Conservation (phyloP, 2,329 filamentous ascomycete species). For the Aspergillus sp. region DNA sequence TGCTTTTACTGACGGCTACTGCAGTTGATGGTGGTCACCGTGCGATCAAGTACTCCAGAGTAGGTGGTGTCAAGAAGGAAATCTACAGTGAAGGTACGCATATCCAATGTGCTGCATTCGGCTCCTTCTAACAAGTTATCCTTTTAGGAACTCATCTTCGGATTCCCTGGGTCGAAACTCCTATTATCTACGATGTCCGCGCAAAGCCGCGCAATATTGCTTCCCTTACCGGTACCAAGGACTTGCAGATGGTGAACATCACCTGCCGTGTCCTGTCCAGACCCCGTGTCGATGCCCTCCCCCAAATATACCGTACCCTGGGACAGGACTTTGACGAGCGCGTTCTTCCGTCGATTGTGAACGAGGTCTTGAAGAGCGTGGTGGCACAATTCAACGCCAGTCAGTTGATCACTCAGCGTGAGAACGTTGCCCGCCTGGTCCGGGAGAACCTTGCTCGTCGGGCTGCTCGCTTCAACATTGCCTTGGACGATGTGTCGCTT, state of each 20-base stretch:
- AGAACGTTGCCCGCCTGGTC: slow-evolving; percentile 89
- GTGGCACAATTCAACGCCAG: slow-evolving; percentile 98
- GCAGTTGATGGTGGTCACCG: slow-evolving; percentile 94
- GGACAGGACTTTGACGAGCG: slow-evolving; percentile 96
- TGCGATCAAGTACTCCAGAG: slow-evolving; percentile 94
- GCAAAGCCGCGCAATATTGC: slow-evolving; percentile 96
- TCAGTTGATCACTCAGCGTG: slow-evolving; percentile 97
- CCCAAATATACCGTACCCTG: slow-evolving; percentile 95
- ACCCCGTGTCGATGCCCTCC: slow-evolving; percentile 82
- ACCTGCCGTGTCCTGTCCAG: slow-evolving; percentile 97
- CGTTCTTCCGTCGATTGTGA: slow-evolving; percentile 94
- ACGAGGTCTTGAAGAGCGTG: slow-evolving; percentile 97
- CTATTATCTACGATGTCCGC: slow-evolving; percentile 95
- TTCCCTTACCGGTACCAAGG: slow-evolving; percentile 96
- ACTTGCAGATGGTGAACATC: slow-evolving; percentile 99
- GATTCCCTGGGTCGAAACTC: slow-evolving; percentile 96
- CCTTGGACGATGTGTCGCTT: slow-evolving; percentile 94
- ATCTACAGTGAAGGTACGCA: slow-evolving; percentile 86
- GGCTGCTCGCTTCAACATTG: slow-evolving; percentile 94
- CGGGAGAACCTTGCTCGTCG: slow-evolving; percentile 88
- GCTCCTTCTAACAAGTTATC: slow-evolving; percentile 5
- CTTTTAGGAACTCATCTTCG: slow-evolving; percentile 82
- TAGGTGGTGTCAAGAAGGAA: slow-evolving; percentile 91
- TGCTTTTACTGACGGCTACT: slow-evolving; percentile 16
- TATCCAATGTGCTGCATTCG: slow-evolving; percentile 10